Conservation (phyloP, 257 asterid genomes). For the Gentiana dahurica region DNA sequence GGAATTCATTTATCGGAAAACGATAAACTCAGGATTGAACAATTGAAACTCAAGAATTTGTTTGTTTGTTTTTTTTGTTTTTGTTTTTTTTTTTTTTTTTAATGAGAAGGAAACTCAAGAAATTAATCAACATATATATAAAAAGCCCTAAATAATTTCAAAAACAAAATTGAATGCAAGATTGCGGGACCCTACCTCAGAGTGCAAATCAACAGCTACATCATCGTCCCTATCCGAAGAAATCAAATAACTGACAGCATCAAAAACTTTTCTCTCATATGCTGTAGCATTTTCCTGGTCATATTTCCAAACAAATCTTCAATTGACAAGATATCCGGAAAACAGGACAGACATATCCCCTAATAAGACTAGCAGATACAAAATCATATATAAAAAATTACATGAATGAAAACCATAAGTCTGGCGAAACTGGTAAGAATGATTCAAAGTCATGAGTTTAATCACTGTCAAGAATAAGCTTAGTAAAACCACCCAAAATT, state of each 20-base stretch:
- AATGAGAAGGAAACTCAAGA: too few relatives aligned
- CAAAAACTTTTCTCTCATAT: constrained; percentile 68
- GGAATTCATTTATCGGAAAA: too few relatives aligned
- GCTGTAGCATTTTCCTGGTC: constrained; percentile 55
- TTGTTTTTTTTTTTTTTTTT: too few relatives aligned
- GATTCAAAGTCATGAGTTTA: too few relatives aligned
- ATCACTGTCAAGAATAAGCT: too few relatives aligned
- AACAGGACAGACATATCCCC: background rate
- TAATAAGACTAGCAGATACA: too few relatives aligned
- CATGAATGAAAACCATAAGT: background rate
- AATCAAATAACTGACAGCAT: constrained; percentile 38
- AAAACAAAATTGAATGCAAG: constrained; percentile 3
- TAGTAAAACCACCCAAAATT: background rate
- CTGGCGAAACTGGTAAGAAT: too few relatives aligned
- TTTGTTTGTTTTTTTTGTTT: too few relatives aligned
- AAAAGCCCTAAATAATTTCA: background rate
- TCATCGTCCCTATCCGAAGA: constrained; percentile 75
- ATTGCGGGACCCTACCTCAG: constrained; percentile 32
- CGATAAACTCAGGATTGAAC: too few relatives aligned
- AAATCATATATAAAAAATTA: background rate
- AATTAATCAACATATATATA: background rate
- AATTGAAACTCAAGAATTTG: too few relatives aligned
- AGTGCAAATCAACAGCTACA: constrained; percentile 63
- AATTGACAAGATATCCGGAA: background rate
- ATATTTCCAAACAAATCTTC: constrained; percentile 8